Evolutionary conservation across 352 stramenopile species (phyloP).

Genomic region (Pythium pectinolyticum): DNA sequence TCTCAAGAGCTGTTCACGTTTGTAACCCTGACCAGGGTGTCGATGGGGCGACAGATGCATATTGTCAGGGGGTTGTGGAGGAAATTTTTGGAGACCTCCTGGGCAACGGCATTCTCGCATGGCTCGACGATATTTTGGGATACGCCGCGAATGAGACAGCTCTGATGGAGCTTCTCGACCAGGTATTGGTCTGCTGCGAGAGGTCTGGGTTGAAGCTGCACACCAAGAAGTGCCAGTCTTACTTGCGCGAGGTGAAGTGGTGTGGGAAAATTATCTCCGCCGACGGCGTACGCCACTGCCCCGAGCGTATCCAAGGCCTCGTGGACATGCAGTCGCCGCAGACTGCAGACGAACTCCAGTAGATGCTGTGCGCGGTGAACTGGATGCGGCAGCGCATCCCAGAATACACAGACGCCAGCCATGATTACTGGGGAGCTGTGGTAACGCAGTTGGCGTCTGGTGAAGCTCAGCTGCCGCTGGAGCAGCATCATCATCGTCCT

Average conservation of each 20-base stretch:
- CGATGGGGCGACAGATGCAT: too few species aligned
- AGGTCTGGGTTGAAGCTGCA: slow-evolving; percentile 33
- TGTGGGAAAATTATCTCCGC: slow-evolving; percentile 25
- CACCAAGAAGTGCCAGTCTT: slow-evolving; percentile 30
- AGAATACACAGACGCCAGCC: slow-evolving; percentile 27
- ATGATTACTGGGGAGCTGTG: slow-evolving; percentile 23
- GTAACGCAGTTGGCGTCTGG: slow-evolving; percentile 20
- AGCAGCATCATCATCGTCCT: slow-evolving; percentile 20
- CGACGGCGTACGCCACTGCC: slow-evolving; percentile 21
- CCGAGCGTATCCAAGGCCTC: slow-evolving; percentile 28
- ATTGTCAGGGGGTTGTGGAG: too few species aligned
- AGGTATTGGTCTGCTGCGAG: slow-evolving; percentile 20
- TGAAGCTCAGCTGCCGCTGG: slow-evolving; percentile 6
- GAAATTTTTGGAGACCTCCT: slow-evolving; percentile 28
- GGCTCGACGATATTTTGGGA: slow-evolving; percentile 31
- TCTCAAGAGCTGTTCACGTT: too few species aligned
- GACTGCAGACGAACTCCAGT: slow-evolving; percentile 28
- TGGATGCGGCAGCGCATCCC: slow-evolving; percentile 41
- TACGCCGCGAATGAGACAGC: slow-evolving; percentile 16
- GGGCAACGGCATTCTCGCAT: slow-evolving; percentile 20
- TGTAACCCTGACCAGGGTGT: too few species aligned
- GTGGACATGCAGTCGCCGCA: slow-evolving; percentile 22
- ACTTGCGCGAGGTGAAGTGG: slow-evolving; percentile 23
- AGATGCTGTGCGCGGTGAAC: slow-evolving; percentile 34
- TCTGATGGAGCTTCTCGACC: slow-evolving; percentile 18